A percentile compares a stretch with the other conserved stretches of the same genome.
Evolutionary conservation across 2,329 filamentous ascomycete genomes (phyloP).

Genomic region (Didymella glomerata): DNA sequence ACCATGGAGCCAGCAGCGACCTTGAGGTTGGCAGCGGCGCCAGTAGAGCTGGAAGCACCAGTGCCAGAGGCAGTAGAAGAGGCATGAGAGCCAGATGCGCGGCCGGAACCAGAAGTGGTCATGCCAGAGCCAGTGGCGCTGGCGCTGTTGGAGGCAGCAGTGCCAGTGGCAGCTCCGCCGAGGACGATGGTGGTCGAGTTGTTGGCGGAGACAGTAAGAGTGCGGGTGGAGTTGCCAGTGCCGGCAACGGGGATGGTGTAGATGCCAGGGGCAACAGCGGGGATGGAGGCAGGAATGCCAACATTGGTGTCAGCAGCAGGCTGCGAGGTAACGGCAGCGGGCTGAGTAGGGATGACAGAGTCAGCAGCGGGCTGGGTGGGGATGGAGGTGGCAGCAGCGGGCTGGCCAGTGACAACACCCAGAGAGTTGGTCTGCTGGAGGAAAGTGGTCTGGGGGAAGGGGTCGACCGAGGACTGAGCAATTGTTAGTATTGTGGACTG

Average conservation of each 20-base stretch:
- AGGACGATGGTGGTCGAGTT: slow-evolving; percentile 46
- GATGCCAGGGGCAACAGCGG: slow-evolving; percentile 48
- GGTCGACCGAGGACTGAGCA: slow-evolving; percentile 29
- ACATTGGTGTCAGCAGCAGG: slow-evolving; percentile 36
- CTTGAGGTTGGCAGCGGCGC: slow-evolving; percentile 44
- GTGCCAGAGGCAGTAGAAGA: slow-evolving; percentile 27
- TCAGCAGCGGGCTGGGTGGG: slow-evolving; percentile 38
- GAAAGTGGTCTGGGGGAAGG: slow-evolving; percentile 40
- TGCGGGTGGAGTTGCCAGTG: slow-evolving; percentile 40
- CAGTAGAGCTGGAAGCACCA: slow-evolving; percentile 26
- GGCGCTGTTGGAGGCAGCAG: slow-evolving; percentile 17
- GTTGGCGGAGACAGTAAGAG: slow-evolving; percentile 46
- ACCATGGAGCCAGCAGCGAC: slow-evolving; percentile 43
- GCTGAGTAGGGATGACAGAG: slow-evolving; percentile 39
- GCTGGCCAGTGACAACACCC: slow-evolving; percentile 45
- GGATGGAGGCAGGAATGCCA: slow-evolving; percentile 43
- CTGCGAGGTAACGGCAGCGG: slow-evolving; percentile 30
- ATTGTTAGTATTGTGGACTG: slow-evolving; percentile 12
- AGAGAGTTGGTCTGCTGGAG: slow-evolving; percentile 44
- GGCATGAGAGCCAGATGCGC: slow-evolving; percentile 21
- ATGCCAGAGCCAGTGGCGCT: slow-evolving; percentile 20
- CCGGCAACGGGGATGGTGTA: slow-evolving; percentile 44
- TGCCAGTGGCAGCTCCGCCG: slow-evolving; percentile 21
- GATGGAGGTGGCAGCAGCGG: slow-evolving; percentile 33
- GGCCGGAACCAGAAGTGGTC: slow-evolving; percentile 25